These are phyloP conservation scores for Panicum hallii DNA, from an alignment of 202 grass and related monocot species.

Conservation along the genomic window DNA sequence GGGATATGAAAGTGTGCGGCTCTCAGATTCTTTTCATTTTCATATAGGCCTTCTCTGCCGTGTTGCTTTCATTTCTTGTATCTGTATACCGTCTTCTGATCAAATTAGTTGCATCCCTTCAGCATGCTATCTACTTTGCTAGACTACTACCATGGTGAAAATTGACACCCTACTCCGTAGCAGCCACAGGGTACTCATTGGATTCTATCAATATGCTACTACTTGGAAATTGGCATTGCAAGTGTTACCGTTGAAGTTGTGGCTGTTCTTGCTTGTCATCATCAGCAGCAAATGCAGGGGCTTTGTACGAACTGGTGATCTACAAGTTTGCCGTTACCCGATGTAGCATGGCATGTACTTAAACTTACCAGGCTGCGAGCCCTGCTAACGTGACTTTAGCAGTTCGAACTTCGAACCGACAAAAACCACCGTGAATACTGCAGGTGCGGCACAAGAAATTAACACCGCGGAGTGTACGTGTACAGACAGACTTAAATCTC, in stretches of 20 bases:
- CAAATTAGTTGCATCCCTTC: not conserved
- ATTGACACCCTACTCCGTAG: not conserved
- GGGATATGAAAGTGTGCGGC: conserved; percentile 28
- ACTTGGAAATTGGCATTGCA: too few species aligned
- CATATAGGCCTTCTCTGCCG: not conserved
- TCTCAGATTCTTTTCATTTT: conserved; percentile 19
- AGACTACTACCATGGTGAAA: not conserved
- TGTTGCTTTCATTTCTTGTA: conserved; percentile 10
- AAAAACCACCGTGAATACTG: not conserved
- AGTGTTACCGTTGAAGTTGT: not conserved
- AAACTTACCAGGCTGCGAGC: not conserved
- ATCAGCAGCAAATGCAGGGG: not conserved
- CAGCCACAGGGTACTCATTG: not conserved
- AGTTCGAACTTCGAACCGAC: too few species aligned
- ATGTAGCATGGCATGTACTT: not conserved
- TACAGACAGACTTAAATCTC: not conserved
- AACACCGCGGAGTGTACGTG: not conserved
- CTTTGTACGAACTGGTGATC: not conserved
- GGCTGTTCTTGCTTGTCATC: not conserved
- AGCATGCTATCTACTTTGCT: not conserved
- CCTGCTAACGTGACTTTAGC: too few species aligned
- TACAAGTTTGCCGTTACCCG: not conserved
- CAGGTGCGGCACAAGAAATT: not conserved
- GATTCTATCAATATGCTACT: not conserved
- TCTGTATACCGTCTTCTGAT: not conserved